Percentiles rank a stretch among this genome's conserved stretches.
Conservation (phyloP, 441 rosid genomes). For the Adansonia rubrostipa region DNA sequence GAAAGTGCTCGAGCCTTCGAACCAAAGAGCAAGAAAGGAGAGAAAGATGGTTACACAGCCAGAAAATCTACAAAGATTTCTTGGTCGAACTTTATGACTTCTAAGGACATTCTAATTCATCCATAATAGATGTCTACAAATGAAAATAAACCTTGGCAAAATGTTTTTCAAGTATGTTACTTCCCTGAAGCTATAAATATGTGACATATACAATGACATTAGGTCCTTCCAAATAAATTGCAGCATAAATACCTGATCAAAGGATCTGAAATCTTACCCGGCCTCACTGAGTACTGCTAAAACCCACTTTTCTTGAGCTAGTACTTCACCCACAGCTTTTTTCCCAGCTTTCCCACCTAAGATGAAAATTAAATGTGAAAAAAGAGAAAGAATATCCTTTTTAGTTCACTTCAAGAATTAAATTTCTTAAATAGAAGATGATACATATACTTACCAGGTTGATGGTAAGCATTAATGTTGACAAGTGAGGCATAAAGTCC, state of each 20-base stretch:
- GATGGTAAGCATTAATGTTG: constrained; percentile 95
- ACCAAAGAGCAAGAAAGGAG: background rate
- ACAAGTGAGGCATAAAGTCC: constrained; percentile 87
- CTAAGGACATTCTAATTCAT: no score
- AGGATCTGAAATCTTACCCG: constrained; percentile 52
- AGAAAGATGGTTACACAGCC: background rate
- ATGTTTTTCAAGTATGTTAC: no score
- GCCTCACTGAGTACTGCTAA: constrained; percentile 92
- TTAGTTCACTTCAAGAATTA: constrained; percentile 18
- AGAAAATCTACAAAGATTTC: no score
- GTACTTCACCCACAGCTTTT: constrained; percentile 94
- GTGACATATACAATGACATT: no score
- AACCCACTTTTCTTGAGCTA: constrained; percentile 92
- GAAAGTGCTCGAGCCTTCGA: background rate
- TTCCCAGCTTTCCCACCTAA: constrained; percentile 98
- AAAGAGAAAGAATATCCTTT: background rate
- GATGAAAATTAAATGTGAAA: background rate
- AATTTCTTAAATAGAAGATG: constrained; percentile 24
- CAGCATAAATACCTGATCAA: no score
- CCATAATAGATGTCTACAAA: no score
- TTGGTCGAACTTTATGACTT: no score
- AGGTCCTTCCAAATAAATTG: no score
- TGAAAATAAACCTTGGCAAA: no score
- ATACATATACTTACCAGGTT: constrained; percentile 68
- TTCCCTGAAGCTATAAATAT: no score